phyloP scores from a whole-genome alignment of 345 rosid species.

The sweet orange (Citrus sinensis) region DNA sequence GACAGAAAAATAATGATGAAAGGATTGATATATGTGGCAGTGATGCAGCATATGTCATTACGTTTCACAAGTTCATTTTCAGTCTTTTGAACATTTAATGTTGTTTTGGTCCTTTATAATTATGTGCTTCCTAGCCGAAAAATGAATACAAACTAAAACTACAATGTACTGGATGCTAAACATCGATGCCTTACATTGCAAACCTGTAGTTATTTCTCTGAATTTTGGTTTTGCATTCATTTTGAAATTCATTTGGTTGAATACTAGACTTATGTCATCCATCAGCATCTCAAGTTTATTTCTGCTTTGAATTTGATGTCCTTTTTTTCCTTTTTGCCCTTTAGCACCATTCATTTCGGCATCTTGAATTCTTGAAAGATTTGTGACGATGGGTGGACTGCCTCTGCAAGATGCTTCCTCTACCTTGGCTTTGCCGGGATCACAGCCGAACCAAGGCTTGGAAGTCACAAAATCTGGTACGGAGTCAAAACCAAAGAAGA shows the following conservation, averaged over 20 bases:
- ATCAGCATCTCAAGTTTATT: not conserved
- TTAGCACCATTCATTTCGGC: not conserved
- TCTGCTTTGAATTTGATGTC: conserved; percentile 1
- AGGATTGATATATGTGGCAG: not conserved
- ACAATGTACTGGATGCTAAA: not conserved
- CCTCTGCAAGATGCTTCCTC: conserved; percentile 40
- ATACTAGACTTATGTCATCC: no score
- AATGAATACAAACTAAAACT: not conserved
- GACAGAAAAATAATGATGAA: not conserved
- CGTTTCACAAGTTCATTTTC: not conserved
- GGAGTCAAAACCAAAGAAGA: conserved; percentile 77
- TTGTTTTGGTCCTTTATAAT: not conserved
- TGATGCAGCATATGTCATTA: not conserved
- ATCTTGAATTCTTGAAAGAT: not conserved
- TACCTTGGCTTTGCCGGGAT: conserved; percentile 33
- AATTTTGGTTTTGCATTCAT: not conserved
- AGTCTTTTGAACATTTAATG: not conserved
- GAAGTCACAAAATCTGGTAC: conserved; percentile 18
- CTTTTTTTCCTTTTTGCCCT: not conserved
- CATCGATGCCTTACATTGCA: not conserved
- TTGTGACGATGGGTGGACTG: conserved; percentile 49
- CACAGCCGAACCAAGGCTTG: conserved; percentile 41
- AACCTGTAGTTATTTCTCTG: not conserved
- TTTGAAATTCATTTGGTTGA: not conserved
- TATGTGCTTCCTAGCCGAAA: not conserved